Evolutionary conservation across 1,284 basidiomycete species (phyloP), one percentile per base, ranked within the genome.

Genomic region (Rhodofomes roseus): DNA sequence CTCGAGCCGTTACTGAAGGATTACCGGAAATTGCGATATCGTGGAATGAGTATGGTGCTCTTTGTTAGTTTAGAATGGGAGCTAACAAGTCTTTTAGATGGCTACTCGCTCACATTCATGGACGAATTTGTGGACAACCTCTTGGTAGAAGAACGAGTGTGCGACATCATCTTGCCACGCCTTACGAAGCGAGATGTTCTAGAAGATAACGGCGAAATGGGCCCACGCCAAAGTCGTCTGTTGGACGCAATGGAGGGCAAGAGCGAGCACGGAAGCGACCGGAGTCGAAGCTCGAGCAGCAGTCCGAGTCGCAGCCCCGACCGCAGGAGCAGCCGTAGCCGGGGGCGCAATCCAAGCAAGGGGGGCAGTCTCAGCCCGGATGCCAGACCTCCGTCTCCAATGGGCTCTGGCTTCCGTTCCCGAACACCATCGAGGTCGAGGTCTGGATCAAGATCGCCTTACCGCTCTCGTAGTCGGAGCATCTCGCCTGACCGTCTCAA

Each of bases 1-100:
- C 82, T 99, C 12, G 97, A 99, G 73, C 96, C 96, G 8, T 74
- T 99, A 25, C 81, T 99, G 62, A 94, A 93, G 72, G 96, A 99
- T 72, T 98, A 90, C 69, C 78, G 94, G 62, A 99, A 98, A 73
- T 73, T 99, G 54, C 87, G 97, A 14, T 80, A 87, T 63, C 83
- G 92, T 48, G 82, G 89, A 62, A 90, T 89, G 80, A 79, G 95
- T 94, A 71, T 62, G 88, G 76, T 37, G 0, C 4, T 7, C 3
- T 11, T 0, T 9, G 3, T 39, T n/a, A 7, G 16, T 23, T 8
- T n/a, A 14, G 29, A 16, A 52, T 20, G 41, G 14, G 6, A 5
- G 56, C 48, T 58, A 11, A 58, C 25, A 16, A 2, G 16, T 4
- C 1, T 44, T n/a, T 31, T 58, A 94, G 93, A 81, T 60, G 93